Conservation (phyloP, 2,329 filamentous ascomycete genomes). For the Trematosphaeria pertusa region DNA sequence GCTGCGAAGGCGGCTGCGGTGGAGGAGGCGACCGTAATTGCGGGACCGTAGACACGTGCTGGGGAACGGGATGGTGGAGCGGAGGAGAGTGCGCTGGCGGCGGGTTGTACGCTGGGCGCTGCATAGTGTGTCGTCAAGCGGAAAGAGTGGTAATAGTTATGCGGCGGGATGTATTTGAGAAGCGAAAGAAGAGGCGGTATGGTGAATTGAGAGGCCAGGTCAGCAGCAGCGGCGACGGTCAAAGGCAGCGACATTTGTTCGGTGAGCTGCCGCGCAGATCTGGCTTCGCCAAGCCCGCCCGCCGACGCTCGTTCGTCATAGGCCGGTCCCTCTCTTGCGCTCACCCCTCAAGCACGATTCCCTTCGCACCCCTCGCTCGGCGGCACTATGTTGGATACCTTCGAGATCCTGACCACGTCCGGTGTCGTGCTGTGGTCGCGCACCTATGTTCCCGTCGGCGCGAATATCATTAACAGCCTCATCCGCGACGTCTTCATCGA, state of each 20-base stretch:
- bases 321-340: conserved; percentile 11
- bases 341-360: conserved; percentile 9
- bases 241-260: conserved; percentile 9
- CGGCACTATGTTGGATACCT: conserved; percentile 83
- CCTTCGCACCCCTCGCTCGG: conserved; percentile 3
- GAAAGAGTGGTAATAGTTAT: not conserved
- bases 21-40: conserved; percentile 94
- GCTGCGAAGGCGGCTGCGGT: conserved; percentile 73
- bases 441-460: conserved; percentile 79
- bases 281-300: conserved; percentile 28
- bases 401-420: conserved; percentile 94
- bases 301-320: conserved; percentile 36
- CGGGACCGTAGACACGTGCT: conserved; percentile 97
- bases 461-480: conserved; percentile 88
- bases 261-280: conserved; percentile 15
- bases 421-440: conserved; percentile 97
- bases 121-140: conserved; percentile 66
- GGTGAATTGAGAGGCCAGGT: conserved; percentile 7
- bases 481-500: conserved; percentile 98
- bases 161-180: conserved; percentile 5
- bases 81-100: conserved; percentile 80
- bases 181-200: conserved; percentile 1
- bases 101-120: conserved; percentile 80
- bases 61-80: conserved; percentile 90
- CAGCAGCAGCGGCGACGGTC: not conserved